A percentile compares a stretch with the other conserved stretches of the same genome.
Evolutionary conservation across 208 protist genomes (phyloP).

Genomic region (Leishmania martiniquensis): DNA sequence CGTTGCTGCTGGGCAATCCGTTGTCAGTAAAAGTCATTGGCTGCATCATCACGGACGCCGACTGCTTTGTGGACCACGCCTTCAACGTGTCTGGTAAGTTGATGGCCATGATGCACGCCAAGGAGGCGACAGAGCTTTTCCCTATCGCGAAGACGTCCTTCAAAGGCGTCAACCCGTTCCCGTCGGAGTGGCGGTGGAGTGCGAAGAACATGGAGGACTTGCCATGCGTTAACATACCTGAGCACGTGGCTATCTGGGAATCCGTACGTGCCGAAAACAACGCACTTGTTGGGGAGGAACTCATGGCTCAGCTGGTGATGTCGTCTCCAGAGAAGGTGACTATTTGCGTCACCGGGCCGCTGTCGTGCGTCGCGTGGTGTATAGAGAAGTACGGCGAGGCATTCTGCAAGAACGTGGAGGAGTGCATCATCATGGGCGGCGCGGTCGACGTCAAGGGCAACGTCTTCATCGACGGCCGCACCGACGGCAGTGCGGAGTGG

Average conservation of each 20-base stretch:
- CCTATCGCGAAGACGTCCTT: constrained; percentile 77
- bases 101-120: constrained; percentile 71
- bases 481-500: constrained; percentile 87
- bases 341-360: constrained; percentile 87
- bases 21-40: constrained; percentile 84
- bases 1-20: constrained; percentile 70
- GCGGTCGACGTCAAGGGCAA: constrained; percentile 86
- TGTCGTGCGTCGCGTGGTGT: constrained; percentile 87
- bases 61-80: constrained; percentile 82
- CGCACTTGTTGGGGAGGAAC: constrained; percentile 69
- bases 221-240: constrained; percentile 77
- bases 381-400: constrained; percentile 75
- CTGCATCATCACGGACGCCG: constrained; percentile 79
- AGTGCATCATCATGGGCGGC: constrained; percentile 91
- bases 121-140: constrained; percentile 50
- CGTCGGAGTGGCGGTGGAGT: constrained; percentile 76
- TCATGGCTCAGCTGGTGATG: constrained; percentile 83
- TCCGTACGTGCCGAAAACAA: constrained; percentile 43
- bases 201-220: constrained; percentile 89
- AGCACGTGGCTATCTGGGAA: constrained; percentile 56
- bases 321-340: constrained; percentile 72
- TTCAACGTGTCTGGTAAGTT: constrained; percentile 80
- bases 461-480: constrained; percentile 71
- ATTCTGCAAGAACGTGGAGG: constrained; percentile 81
- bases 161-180: constrained; percentile 85